Percentiles rank a stretch among this genome's conserved stretches.
Evolutionary conservation across 2,329 filamentous ascomycete genomes (phyloP).

Genomic region (Nothophoma quercina): DNA sequence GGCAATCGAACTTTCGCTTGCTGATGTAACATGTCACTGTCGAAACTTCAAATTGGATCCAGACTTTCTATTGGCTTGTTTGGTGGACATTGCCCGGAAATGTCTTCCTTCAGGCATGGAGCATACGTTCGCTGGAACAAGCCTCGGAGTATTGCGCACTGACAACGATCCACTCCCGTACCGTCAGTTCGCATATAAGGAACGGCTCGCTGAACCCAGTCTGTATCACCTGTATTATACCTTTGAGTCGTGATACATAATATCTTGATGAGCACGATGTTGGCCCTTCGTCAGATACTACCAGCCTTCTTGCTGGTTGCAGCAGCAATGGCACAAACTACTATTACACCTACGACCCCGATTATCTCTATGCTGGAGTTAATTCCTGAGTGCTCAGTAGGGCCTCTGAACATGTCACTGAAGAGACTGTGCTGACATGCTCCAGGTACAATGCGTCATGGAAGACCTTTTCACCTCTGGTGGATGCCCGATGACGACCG

Average conservation of each 20-base stretch:
- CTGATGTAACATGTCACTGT: not conserved
- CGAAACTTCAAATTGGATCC: not conserved
- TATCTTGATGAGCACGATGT: not conserved
- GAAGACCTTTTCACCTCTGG: slow-evolving; percentile 17
- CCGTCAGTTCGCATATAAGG: slow-evolving; percentile 5
- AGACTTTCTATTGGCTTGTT: not conserved
- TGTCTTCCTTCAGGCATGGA: not conserved
- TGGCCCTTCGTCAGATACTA: not conserved
- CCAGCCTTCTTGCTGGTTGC: slow-evolving; percentile 1
- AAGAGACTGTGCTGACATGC: not conserved
- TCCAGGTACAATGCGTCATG: slow-evolving; percentile 20
- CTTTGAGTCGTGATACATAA: not conserved
- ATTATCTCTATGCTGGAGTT: slow-evolving; percentile 19
- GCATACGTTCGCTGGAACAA: not conserved
- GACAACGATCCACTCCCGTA: not conserved
- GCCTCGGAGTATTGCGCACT: not conserved
- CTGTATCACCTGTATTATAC: not conserved
- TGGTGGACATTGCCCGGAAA: not conserved
- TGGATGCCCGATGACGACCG: slow-evolving; percentile 19
- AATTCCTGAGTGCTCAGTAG: slow-evolving; percentile 20
- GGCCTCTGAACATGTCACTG: not conserved
- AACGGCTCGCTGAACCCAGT: not conserved
- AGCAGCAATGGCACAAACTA: slow-evolving; percentile 1
- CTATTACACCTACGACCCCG: slow-evolving; percentile 7
- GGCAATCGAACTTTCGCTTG: not conserved